Evolutionary conservation across 169 alveolate genomes (phyloP).

Genomic region (Plasmodium ovale): DNA sequence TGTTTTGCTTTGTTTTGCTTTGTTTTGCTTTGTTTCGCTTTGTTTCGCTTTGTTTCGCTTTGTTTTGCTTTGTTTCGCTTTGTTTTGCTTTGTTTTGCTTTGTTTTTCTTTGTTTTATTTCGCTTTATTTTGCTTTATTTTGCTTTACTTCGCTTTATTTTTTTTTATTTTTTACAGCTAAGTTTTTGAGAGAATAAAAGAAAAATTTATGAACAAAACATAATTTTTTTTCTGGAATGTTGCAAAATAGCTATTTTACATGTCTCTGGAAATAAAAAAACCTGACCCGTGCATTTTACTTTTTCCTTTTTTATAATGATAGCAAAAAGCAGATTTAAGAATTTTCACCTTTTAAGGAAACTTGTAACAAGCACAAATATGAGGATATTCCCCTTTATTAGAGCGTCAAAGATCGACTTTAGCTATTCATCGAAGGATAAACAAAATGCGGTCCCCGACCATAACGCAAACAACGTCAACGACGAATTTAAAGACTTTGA

Average conservation of each 20-base stretch:
- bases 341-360: conserved; percentile 21
- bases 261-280: neutral
- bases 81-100: too few relatives aligned
- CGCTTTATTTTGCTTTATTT: too few relatives aligned
- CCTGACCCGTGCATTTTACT: conserved; percentile 28
- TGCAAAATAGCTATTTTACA: conserved; percentile 44
- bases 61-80: too few relatives aligned
- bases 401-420: conserved; percentile 30
- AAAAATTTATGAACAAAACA: conserved; percentile 35
- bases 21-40: too few relatives aligned
- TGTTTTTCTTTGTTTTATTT: too few relatives aligned
- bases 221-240: neutral
- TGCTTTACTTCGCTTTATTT: too few relatives aligned
- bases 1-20: too few relatives aligned
- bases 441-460: conserved; percentile 18
- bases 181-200: too few relatives aligned
- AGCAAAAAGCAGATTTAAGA: conserved; percentile 14
- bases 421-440: conserved; percentile 19
- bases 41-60: too few relatives aligned
- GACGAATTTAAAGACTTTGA: conserved; percentile 60
- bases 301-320: conserved; percentile 67
- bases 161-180: too few relatives aligned
- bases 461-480: neutral
- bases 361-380: conserved; percentile 19
- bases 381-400: conserved; percentile 8